Conservation (phyloP, 768 basidiomycete genomes). For the Coprinopsis sp. region DNA sequence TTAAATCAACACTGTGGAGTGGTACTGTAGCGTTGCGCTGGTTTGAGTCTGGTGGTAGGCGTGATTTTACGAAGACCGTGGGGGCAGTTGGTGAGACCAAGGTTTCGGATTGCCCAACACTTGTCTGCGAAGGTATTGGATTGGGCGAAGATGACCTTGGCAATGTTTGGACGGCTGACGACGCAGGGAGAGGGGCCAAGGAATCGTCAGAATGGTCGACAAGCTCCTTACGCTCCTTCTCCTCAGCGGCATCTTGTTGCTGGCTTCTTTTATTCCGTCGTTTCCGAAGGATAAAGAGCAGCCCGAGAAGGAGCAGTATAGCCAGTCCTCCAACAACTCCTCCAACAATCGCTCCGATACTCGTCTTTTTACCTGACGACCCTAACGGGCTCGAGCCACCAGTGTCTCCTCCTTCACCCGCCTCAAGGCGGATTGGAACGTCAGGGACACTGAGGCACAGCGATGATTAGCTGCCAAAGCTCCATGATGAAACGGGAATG, state of each 20-base stretch:
- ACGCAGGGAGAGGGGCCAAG: too few relatives aligned
- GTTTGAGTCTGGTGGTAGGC: too few relatives aligned
- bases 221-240: not conserved
- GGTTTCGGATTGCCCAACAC: too few relatives aligned
- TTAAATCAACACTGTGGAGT: too few relatives aligned
- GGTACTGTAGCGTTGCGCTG: too few relatives aligned
- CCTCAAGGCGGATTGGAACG: not conserved
- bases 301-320: not conserved
- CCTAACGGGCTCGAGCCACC: not conserved
- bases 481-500: not conserved
- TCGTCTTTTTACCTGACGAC: not conserved
- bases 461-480: not conserved
- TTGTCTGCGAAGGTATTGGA: too few relatives aligned
- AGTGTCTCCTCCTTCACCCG: not conserved
- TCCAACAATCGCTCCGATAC: conserved; percentile 11
- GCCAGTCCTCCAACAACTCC: conserved; percentile 11
- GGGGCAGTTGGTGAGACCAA: too few relatives aligned
- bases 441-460: conserved; percentile 5
- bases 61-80: too few relatives aligned
- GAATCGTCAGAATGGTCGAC: too few relatives aligned
- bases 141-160: too few relatives aligned
- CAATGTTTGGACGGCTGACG: too few relatives aligned
- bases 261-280: not conserved
- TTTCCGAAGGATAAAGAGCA: not conserved
- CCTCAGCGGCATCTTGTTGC: not conserved